Evolutionary conservation across 208 protist genomes (phyloP), one percentile per base, ranked within the genome.

Genomic region (Porcisia hertigi): DNA sequence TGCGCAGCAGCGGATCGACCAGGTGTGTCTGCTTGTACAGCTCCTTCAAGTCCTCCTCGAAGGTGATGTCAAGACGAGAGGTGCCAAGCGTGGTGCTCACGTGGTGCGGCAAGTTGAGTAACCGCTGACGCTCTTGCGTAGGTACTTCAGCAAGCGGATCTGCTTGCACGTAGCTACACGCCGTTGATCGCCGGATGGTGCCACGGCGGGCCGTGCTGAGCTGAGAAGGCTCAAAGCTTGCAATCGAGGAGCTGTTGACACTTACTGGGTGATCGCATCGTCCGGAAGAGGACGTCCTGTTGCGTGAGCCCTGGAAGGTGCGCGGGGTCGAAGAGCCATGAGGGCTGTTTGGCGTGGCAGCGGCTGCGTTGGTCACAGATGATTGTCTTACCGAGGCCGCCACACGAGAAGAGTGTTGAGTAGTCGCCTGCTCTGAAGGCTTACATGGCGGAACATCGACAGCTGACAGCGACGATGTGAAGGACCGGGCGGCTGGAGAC

Each of bases 31-130:
- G 89, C n/a, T 78, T 75, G 69, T 76, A 92, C 36, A 81, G 73
- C 76, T 85, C 89, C 80, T 93, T 93, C 8, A 80, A 23, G 75
- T 93, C 89, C 60, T 93, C 87, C 59, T 87, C 85, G n/a, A 73
- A 80, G 25, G 58, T 76, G 34, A 93, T 77, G 80, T 93, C 89
- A 14, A 93, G 75, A 0, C 89, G 86, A 69, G 66, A 79, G 30
- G 57, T 71, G 3, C 75, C 83, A 1, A 69, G 66, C 5, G 52
- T 69, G 59, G 49, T 74, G 54, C 34, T 58, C 16, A 30, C 41
- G 16, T 79, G 52, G 36, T 79, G 81, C 59, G 81, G 71, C 58
- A 85, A 62, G 14, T 45, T 39, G 49, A 85, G 34, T 1, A 82
- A 23, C 2, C 81, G 81, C 57, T 79, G 45, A 16, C 52, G 81